Conservation (phyloP, 2,329 filamentous ascomycete species). For the Epichloe gansuensis region DNA sequence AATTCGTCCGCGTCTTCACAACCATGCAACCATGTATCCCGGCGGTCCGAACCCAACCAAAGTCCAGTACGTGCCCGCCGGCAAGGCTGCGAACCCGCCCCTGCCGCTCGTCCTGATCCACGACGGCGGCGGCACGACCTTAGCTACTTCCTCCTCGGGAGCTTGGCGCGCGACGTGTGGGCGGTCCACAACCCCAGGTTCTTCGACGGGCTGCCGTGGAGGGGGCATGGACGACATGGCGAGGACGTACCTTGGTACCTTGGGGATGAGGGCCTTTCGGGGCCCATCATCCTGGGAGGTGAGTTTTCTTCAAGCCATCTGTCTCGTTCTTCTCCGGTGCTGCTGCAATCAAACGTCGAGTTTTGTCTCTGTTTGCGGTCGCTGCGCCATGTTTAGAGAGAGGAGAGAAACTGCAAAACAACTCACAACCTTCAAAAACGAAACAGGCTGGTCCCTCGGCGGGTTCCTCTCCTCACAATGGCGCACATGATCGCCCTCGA, state of each 20-base stretch:
- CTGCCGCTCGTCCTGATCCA: constrained; percentile 18
- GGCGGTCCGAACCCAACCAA: constrained; percentile 15
- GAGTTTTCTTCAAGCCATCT: neutral
- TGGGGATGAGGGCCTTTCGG: constrained; percentile 12
- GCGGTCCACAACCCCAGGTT: constrained; percentile 19
- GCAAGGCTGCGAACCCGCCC: constrained; percentile 9
- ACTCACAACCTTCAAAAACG: neutral
- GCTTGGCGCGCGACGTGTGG: constrained; percentile 18
- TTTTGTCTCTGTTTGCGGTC: too few relatives aligned
- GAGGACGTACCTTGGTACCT: constrained; percentile 15
- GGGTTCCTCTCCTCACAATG: constrained; percentile 16
- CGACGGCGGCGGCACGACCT: constrained; percentile 20
- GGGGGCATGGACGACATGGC: constrained; percentile 20
- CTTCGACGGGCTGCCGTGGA: constrained; percentile 13
- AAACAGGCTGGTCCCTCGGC: constrained; percentile 19
- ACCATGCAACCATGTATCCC: constrained; percentile 8
- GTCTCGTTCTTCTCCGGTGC: neutral
- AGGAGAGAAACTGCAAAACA: too few relatives aligned
- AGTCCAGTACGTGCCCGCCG: constrained; percentile 10
- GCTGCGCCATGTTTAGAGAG: too few relatives aligned
- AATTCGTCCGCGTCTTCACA: too few relatives aligned
- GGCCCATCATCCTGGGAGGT: constrained; percentile 17
- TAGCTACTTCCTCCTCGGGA: constrained; percentile 17
- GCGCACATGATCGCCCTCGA: constrained; percentile 14
- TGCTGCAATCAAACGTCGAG: neutral